A percentile compares a stretch with the other conserved stretches of the same genome.
Evolutionary conservation across 495 filamentous ascomycete species (phyloP).

Genomic region (Hyphodiscus hymeniophilus): DNA sequence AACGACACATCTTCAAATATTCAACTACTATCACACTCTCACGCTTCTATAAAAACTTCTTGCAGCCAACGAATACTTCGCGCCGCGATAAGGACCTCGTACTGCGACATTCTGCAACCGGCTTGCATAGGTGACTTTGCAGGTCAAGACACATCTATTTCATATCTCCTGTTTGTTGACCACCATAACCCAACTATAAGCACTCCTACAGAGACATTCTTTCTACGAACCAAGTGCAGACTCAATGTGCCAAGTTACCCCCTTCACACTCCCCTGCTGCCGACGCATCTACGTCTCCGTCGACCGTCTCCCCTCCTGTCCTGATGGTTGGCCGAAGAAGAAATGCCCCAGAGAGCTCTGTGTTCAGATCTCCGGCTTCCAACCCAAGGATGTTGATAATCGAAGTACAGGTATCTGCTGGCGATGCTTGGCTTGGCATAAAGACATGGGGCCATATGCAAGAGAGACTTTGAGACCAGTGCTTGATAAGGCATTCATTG

Average conservation of each 20-base stretch:
- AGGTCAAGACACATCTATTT: neutral
- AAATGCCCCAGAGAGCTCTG: slow-evolving; percentile 21
- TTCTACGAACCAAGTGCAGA: neutral
- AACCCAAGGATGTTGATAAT: neutral
- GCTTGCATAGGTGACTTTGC: too few species aligned
- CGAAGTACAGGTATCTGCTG: slow-evolving; percentile 10
- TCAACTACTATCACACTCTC: too few species aligned
- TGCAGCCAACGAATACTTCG: neutral
- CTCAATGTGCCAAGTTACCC: slow-evolving; percentile 19
- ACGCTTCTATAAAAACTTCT: slow-evolving; percentile 4
- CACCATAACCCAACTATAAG: neutral
- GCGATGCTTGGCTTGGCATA: slow-evolving; percentile 11
- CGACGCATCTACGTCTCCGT: slow-evolving; percentile 13
- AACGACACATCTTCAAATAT: too few species aligned
- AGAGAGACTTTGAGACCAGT: slow-evolving; percentile 12
- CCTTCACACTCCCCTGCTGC: slow-evolving; percentile 18
- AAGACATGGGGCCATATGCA: neutral
- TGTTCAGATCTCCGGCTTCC: slow-evolving; percentile 7
- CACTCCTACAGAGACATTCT: too few species aligned
- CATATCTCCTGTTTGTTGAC: too few species aligned
- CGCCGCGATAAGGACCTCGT: neutral
- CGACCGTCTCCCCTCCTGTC: slow-evolving; percentile 12
- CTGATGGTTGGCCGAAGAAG: slow-evolving; percentile 12
- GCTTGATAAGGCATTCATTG: slow-evolving; percentile 14
- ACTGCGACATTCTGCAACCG: neutral